Conservation (phyloP, 23 red algal genomes). For the Chondrus crispus region DNA sequence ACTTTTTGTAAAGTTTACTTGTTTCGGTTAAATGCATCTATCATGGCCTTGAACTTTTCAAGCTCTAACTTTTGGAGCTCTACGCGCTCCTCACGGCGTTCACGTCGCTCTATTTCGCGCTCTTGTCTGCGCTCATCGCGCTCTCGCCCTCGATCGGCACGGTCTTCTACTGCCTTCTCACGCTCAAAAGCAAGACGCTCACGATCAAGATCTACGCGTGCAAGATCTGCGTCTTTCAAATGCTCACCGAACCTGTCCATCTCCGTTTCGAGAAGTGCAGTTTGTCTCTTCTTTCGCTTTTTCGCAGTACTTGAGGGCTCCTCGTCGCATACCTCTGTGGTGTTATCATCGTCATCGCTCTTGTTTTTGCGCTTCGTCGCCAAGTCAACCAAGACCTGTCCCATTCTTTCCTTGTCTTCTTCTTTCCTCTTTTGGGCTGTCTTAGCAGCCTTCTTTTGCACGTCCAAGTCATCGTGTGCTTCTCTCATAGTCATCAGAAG, state of each 20-base stretch:
- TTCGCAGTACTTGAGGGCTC: neutral
- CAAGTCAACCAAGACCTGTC: neutral
- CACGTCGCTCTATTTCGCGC: neutral
- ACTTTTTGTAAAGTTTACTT: no score
- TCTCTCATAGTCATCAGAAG: constrained; percentile 3
- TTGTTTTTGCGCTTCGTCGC: neutral
- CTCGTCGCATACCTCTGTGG: neutral
- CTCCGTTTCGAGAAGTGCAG: neutral
- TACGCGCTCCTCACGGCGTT: neutral
- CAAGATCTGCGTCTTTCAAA: neutral
- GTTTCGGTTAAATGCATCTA: no score
- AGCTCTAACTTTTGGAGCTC: neutral
- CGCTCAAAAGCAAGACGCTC: neutral
- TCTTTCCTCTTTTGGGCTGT: neutral
- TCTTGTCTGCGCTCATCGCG: neutral
- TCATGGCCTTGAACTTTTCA: neutral
- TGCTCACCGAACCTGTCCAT: neutral
- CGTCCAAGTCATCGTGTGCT: neutral
- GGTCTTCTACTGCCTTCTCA: neutral
- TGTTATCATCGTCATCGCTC: neutral
- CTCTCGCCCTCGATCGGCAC: neutral
- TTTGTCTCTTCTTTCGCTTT: neutral
- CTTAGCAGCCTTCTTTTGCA: neutral
- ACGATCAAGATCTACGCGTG: neutral
- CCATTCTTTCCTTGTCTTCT: neutral